Percentiles rank a stretch among this genome's conserved stretches.
These are phyloP conservation scores for Leptomonas seymouri DNA, from an alignment of 208 protist species.

Conservation along the genomic window DNA sequence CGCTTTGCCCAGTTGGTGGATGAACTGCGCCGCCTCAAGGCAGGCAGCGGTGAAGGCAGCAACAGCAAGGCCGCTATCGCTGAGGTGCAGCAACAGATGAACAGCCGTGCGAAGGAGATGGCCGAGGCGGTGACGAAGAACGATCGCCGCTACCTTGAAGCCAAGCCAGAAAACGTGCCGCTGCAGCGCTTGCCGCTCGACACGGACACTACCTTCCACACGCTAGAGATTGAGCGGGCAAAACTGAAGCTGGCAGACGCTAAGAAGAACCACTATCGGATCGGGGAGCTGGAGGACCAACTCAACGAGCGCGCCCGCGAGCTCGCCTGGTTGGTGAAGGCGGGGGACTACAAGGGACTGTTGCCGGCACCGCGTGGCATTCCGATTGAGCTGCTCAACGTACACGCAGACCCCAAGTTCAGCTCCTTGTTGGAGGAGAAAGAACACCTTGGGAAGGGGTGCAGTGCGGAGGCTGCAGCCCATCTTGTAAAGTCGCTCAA, in stretches of 20 bases:
- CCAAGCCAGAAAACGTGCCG: slow-evolving; percentile 57
- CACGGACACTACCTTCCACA: slow-evolving; percentile 51
- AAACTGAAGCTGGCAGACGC: slow-evolving; percentile 58
- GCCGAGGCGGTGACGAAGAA: slow-evolving; percentile 56
- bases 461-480: slow-evolving; percentile 18
- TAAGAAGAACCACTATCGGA: slow-evolving; percentile 51
- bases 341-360: slow-evolving; percentile 52
- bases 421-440: slow-evolving; percentile 49
- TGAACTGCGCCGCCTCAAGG: slow-evolving; percentile 57
- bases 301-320: slow-evolving; percentile 57
- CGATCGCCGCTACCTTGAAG: slow-evolving; percentile 66
- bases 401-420: slow-evolving; percentile 64
- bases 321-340: slow-evolving; percentile 55
- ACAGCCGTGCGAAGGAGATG: slow-evolving; percentile 61
- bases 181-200: slow-evolving; percentile 63
- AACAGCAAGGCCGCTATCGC: slow-evolving; percentile 15
- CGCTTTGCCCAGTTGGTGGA: slow-evolving; percentile 58
- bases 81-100: slow-evolving; percentile 61
- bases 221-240: slow-evolving; percentile 63
- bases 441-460: slow-evolving; percentile 29
- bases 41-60: slow-evolving; percentile 2
- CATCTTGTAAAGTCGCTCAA: slow-evolving; percentile 46
- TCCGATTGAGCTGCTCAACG: slow-evolving; percentile 66
- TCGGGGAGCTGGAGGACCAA: slow-evolving; percentile 55
- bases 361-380: slow-evolving; percentile 52